phyloP scores from a whole-genome alignment of 2,329 filamentous ascomycete species.

The Fusarium illudens region DNA sequence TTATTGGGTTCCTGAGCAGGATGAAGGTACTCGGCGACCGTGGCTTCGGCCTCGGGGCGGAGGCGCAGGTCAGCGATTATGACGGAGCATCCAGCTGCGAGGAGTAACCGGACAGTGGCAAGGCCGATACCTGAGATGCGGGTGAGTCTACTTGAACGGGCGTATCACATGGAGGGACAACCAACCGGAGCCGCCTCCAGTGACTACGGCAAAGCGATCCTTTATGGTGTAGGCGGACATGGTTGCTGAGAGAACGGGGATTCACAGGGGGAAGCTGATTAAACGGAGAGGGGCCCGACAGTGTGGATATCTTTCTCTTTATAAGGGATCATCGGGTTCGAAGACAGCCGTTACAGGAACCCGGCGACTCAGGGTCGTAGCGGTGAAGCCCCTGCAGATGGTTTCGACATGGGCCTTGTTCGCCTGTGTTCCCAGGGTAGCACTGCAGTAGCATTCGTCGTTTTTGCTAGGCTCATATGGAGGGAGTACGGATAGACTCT shows the following conservation, averaged over 20 bases:
- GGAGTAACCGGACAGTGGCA: background rate
- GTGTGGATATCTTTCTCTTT: background rate
- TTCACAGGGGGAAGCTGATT: background rate
- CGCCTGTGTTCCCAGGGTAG: background rate
- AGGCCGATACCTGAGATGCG: slow-evolving; percentile 4
- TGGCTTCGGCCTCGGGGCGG: background rate
- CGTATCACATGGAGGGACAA: background rate
- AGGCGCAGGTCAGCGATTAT: slow-evolving; percentile 6
- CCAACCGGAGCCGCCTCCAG: slow-evolving; percentile 13
- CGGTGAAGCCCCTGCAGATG: background rate
- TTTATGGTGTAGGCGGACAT: slow-evolving; percentile 9
- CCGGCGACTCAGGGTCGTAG: background rate
- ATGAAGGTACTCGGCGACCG: background rate
- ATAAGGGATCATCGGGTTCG: background rate
- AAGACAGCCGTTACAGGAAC: background rate
- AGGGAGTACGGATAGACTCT: background rate
- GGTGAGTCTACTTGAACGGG: background rate
- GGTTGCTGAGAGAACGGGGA: background rate
- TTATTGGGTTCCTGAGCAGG: background rate
- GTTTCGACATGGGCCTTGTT: background rate
- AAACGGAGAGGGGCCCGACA: background rate
- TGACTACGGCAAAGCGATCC: slow-evolving; percentile 13
- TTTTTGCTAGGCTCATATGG: background rate
- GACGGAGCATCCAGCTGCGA: slow-evolving; percentile 13
- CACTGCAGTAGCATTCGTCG: background rate